Evolutionary conservation across 2,329 filamentous ascomycete species (phyloP).

Genomic region (Pseudomassariella vexata): DNA sequence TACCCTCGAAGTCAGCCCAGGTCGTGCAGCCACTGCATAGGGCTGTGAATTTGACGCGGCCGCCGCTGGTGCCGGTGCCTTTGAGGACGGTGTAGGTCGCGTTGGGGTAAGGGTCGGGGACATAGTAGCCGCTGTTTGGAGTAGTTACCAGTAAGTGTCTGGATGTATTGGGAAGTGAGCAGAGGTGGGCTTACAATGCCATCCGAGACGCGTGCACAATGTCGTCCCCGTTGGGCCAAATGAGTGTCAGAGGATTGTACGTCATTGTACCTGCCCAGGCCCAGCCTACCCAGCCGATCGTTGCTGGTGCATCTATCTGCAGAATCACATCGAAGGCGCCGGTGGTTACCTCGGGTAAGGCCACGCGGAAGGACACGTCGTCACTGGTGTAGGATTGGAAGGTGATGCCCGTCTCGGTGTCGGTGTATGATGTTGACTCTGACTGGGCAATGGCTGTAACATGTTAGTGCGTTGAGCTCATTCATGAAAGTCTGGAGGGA

Average conservation of each 20-base stretch:
- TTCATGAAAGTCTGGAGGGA: not conserved
- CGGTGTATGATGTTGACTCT: slow-evolving; percentile 27
- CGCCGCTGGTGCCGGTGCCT: slow-evolving; percentile 26
- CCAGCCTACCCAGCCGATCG: slow-evolving; percentile 33
- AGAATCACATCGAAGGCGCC: slow-evolving; percentile 31
- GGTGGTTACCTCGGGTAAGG: slow-evolving; percentile 25
- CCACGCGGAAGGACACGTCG: slow-evolving; percentile 22
- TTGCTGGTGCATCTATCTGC: slow-evolving; percentile 29
- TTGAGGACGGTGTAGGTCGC: slow-evolving; percentile 27
- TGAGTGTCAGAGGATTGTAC: slow-evolving; percentile 33
- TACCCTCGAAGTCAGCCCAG: slow-evolving; percentile 35
- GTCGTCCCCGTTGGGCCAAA: slow-evolving; percentile 30
- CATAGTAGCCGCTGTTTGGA: slow-evolving; percentile 26
- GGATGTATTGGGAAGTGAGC: not conserved
- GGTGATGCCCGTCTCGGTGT: slow-evolving; percentile 34
- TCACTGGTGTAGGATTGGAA: slow-evolving; percentile 35
- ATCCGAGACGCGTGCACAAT: slow-evolving; percentile 32
- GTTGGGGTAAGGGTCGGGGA: slow-evolving; percentile 23
- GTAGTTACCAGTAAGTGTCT: too few species aligned
- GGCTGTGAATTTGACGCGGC: slow-evolving; percentile 28
- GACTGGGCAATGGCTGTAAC: slow-evolving; percentile 15
- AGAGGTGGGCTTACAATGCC: slow-evolving; percentile 27
- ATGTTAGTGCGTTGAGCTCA: not conserved
- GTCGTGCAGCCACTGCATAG: slow-evolving; percentile 33
- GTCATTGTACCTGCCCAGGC: slow-evolving; percentile 36